These are phyloP conservation scores for Sicyos edulis DNA, from an alignment of 306 rosid species.

Conservation along the genomic window DNA sequence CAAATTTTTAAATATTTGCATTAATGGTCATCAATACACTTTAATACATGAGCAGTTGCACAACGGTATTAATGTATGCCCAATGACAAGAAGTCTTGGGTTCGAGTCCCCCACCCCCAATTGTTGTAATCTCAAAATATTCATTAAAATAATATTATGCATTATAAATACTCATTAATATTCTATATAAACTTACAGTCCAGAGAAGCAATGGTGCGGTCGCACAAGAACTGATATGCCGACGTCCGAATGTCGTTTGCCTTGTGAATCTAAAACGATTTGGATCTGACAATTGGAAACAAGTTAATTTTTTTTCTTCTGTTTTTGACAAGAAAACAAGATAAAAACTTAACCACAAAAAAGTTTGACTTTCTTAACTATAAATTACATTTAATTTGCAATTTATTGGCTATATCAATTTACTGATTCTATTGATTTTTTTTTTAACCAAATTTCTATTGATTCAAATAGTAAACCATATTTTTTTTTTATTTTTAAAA, in stretches of 20 bases:
- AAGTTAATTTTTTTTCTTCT: no score
- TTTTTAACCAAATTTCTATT: no score
- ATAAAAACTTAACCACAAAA: neutral
- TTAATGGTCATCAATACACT: no score
- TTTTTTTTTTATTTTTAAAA: neutral
- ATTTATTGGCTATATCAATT: neutral
- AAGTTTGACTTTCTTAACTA: neutral
- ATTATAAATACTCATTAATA: no score
- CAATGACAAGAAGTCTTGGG: no score
- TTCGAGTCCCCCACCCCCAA: no score
- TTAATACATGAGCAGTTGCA: no score
- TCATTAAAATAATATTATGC: no score
- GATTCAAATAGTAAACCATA: neutral
- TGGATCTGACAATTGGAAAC: constrained; percentile 32
- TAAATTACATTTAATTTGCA: neutral
- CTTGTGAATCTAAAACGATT: constrained; percentile 49
- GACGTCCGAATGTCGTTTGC: constrained; percentile 50
- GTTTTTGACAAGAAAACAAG: no score
- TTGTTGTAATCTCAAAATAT: no score
- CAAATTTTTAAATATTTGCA: no score
- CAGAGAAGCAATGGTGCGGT: constrained; percentile 31
- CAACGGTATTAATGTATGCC: no score
- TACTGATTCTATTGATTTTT: neutral
- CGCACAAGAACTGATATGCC: constrained; percentile 38
- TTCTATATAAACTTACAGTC: constrained; percentile 45